These are phyloP conservation scores for Colletotrichum chlorophyti DNA, from an alignment of 2,329 filamentous ascomycete genomes.

Conservation along the genomic window DNA sequence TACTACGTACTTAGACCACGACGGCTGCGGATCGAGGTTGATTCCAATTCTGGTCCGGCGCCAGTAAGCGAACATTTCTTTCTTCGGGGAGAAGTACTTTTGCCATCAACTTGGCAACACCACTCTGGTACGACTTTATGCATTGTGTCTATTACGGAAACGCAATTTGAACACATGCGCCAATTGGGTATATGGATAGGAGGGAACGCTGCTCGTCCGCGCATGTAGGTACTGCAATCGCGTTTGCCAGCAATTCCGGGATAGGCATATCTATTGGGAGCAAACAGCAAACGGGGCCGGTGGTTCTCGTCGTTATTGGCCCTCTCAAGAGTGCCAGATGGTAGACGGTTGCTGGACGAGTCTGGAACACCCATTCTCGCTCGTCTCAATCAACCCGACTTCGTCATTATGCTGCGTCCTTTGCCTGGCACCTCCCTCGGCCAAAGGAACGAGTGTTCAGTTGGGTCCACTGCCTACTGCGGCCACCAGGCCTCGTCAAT, in stretches of 20 bases:
- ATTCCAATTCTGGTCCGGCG: too few species aligned
- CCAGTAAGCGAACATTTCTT: too few species aligned
- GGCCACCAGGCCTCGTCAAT: constrained; percentile 23
- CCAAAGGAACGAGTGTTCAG: constrained; percentile 7
- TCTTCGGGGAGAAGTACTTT: background rate
- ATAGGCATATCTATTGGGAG: constrained; percentile 27
- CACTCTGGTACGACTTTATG: background rate
- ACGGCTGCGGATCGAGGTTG: too few species aligned
- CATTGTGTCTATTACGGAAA: constrained; percentile 20
- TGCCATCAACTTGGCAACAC: background rate
- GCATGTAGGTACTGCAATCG: constrained; percentile 9
- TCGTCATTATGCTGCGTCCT: constrained; percentile 14
- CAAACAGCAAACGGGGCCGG: constrained; percentile 12
- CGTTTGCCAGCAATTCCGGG: constrained; percentile 16
- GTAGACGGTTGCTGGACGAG: constrained; percentile 51
- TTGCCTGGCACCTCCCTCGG: constrained; percentile 11
- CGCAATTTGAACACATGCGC: background rate
- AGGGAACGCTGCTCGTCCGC: constrained; percentile 7
- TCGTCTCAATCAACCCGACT: constrained; percentile 18
- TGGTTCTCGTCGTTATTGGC: constrained; percentile 43
- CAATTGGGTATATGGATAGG: constrained; percentile 12
- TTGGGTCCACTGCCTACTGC: constrained; percentile 23
- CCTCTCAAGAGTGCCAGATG: constrained; percentile 50
- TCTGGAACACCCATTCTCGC: constrained; percentile 24
- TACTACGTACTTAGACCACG: too few species aligned